These are phyloP conservation scores for Vitis hybrid DNA, from an alignment of 177 flowering plant species.

Conservation along the genomic window DNA sequence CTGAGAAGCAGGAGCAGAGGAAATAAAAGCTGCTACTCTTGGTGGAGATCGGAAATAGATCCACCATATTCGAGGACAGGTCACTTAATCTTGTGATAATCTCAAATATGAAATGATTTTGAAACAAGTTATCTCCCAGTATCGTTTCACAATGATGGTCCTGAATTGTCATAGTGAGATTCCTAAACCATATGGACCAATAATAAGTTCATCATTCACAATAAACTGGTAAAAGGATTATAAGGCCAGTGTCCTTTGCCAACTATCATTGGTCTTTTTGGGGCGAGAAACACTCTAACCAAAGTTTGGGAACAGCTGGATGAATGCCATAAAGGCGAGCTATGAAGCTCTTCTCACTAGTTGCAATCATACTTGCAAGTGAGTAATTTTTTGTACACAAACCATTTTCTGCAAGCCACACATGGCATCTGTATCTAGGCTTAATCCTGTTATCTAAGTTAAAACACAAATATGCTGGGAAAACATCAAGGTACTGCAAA, in stretches of 20 bases:
- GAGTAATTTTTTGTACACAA: slow-evolving; percentile 35
- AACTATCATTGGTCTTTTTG: too few relatives aligned
- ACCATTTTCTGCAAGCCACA: slow-evolving; percentile 55
- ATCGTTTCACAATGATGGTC: neutral
- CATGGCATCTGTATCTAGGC: slow-evolving; percentile 56
- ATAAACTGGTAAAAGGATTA: neutral
- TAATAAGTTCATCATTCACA: neutral
- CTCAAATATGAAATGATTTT: neutral
- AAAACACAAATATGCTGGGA: slow-evolving; percentile 56
- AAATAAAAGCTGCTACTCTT: too few relatives aligned
- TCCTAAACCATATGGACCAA: neutral
- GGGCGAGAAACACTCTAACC: slow-evolving; percentile 40
- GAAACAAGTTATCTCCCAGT: neutral
- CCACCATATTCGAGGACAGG: too few relatives aligned
- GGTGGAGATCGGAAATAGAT: too few relatives aligned
- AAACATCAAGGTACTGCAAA: slow-evolving; percentile 41
- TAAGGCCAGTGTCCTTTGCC: too few relatives aligned
- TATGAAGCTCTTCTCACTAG: slow-evolving; percentile 55
- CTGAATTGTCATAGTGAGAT: neutral
- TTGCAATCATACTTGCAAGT: slow-evolving; percentile 51
- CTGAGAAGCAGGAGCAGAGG: too few relatives aligned
- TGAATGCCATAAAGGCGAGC: slow-evolving; percentile 43
- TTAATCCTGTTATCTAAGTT: slow-evolving; percentile 62
- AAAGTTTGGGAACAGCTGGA: slow-evolving; percentile 59
- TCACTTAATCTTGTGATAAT: neutral